Evolutionary conservation across 2,329 filamentous ascomycete genomes (phyloP).

Genomic region (Salinomyces thailandicus): DNA sequence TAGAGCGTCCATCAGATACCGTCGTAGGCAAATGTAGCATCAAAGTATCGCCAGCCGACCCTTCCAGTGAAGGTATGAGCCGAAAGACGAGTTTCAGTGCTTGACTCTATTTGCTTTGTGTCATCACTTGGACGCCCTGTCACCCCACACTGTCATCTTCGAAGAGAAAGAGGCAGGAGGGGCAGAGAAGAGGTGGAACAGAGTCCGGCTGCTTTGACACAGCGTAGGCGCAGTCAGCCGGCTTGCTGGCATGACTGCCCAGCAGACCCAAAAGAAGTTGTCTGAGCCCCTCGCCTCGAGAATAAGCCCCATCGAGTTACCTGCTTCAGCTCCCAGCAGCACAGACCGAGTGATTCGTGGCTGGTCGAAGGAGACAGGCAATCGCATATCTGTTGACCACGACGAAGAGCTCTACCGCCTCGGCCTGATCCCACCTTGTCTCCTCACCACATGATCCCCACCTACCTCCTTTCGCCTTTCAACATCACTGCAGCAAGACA

Average conservation of each 20-base stretch:
- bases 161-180: no score
- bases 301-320: slow-evolving; percentile 99
- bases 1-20: slow-evolving; percentile 36
- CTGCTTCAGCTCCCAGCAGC: slow-evolving; percentile 23
- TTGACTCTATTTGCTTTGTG: slow-evolving; percentile 94
- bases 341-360: neutral
- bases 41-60: slow-evolving; percentile 8
- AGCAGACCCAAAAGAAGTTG: slow-evolving; percentile 38
- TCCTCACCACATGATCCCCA: slow-evolving; percentile 21
- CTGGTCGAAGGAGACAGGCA: slow-evolving; percentile 40
- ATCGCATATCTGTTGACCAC: slow-evolving; percentile 98
- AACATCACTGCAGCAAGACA: slow-evolving; percentile 25
- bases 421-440: slow-evolving; percentile 36
- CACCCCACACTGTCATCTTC: no score
- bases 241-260: slow-evolving; percentile 9
- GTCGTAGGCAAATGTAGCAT: slow-evolving; percentile 32
- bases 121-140: slow-evolving; percentile 69
- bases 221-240: slow-evolving; percentile 37
- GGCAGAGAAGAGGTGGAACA: slow-evolving; percentile 18
- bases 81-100: slow-evolving; percentile 58
- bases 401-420: slow-evolving; percentile 65
- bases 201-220: slow-evolving; percentile 61
- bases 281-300: slow-evolving; percentile 88
- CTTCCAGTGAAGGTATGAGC: slow-evolving; percentile 30
- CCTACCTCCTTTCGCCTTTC: no score